These are phyloP conservation scores for Uronychia binucleata DNA, from an alignment of 73 alveolate species.

Conservation along the genomic window DNA sequence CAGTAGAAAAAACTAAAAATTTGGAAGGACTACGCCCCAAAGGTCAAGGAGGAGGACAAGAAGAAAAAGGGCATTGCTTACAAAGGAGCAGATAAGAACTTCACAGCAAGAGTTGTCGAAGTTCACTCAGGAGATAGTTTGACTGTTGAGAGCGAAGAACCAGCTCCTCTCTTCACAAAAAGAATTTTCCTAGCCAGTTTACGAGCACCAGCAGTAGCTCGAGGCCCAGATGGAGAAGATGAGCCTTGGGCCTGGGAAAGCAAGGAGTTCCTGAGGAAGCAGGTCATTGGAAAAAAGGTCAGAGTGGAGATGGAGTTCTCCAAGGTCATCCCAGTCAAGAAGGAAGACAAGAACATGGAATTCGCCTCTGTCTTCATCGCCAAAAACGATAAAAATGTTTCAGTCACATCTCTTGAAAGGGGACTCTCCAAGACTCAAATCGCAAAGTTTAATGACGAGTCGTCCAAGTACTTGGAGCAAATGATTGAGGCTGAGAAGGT, in stretches of 20 bases:
- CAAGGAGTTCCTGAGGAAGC: conserved; percentile 87
- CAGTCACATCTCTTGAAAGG: conserved; percentile 52
- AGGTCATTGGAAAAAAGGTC: conserved; percentile 81
- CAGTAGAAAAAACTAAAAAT: conserved; percentile 55
- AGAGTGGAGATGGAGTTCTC: conserved; percentile 73
- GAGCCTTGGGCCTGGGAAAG: conserved; percentile 94
- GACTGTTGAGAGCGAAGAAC: conserved; percentile 67
- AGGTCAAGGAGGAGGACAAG: conserved; percentile 47
- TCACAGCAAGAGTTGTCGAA: conserved; percentile 71
- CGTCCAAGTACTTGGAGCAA: conserved; percentile 71
- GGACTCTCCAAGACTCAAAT: conserved; percentile 68
- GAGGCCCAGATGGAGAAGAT: conserved; percentile 66
- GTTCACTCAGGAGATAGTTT: conserved; percentile 94
- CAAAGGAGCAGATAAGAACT: conserved; percentile 30
- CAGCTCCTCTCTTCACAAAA: conserved; percentile 13
- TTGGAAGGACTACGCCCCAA: conserved; percentile 62
- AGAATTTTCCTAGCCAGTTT: conserved; percentile 79
- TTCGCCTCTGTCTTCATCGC: conserved; percentile 64
- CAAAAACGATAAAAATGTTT: conserved; percentile 51
- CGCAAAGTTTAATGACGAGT: conserved; percentile 72
- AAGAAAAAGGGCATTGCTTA: conserved; percentile 43
- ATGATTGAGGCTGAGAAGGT: conserved; percentile 65
- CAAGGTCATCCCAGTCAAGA: conserved; percentile 43
- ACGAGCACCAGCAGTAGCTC: conserved; percentile 81
- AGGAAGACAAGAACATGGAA: conserved; percentile 59